These are phyloP conservation scores for Penicillium bovifimosum DNA, from an alignment of 495 filamentous ascomycete species.

Conservation along the genomic window DNA sequence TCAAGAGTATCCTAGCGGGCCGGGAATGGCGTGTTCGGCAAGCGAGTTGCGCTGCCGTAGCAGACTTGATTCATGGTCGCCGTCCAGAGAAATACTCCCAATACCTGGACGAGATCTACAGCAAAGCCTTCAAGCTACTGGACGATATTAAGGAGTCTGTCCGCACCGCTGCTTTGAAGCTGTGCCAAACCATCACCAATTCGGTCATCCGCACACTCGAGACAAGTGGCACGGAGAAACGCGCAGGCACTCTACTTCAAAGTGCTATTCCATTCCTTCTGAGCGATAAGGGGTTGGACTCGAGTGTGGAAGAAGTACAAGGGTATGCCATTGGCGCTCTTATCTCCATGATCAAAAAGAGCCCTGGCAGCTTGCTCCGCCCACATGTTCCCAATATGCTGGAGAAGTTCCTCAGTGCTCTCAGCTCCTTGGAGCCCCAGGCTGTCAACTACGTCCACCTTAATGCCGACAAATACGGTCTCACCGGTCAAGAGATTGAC, in stretches of 20 bases:
- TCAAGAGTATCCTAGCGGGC: constrained; percentile 71
- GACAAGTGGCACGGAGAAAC: constrained; percentile 64
- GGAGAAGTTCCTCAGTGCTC: constrained; percentile 68
- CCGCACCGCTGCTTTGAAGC: constrained; percentile 67
- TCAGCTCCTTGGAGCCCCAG: constrained; percentile 83
- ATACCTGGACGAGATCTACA: constrained; percentile 81
- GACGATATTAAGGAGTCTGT: constrained; percentile 96
- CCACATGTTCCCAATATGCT: constrained; percentile 79
- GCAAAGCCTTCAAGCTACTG: constrained; percentile 67
- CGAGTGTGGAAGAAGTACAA: constrained; percentile 78
- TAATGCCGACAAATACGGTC: constrained; percentile 78
- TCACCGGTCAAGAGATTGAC: constrained; percentile 79
- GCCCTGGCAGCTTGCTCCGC: constrained; percentile 59
- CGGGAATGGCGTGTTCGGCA: constrained; percentile 91
- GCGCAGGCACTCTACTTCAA: constrained; percentile 68
- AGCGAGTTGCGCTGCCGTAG: constrained; percentile 84
- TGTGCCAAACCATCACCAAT: constrained; percentile 76
- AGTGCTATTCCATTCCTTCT: constrained; percentile 85
- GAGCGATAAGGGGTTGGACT: constrained; percentile 84
- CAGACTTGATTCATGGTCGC: constrained; percentile 74
- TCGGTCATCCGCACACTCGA: constrained; percentile 82
- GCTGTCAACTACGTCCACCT: constrained; percentile 87
- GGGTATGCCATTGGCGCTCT: constrained; percentile 66
- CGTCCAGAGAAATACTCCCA: constrained; percentile 72
- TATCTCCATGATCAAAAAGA: constrained; percentile 82